Evolutionary conservation across 2,329 filamentous ascomycete genomes (phyloP), one percentile per base, ranked within the genome.

Genomic region (Lachnellula hyalina): DNA sequence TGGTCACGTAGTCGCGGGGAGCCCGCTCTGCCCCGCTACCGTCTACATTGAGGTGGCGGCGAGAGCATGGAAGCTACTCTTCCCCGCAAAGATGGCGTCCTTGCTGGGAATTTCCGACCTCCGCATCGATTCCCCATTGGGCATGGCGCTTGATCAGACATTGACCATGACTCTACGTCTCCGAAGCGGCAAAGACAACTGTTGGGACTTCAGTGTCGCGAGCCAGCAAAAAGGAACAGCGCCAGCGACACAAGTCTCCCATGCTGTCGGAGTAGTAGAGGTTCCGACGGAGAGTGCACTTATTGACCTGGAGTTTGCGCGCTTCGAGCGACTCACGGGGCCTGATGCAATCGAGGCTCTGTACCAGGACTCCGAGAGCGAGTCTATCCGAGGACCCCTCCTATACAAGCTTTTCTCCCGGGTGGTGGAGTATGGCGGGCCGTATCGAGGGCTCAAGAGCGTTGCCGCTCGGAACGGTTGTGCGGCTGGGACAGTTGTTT

Each of bases 41-140:
- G 8, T 53, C 6, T 53, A 53, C 35, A 25, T 38, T n/a, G 44
- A 53, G 14, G n/a, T 53, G 3, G 51, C 19, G 12, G 41, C 41
- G n/a, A 17, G 41, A 11, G n/a, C n/a, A 12, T 17, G n/a, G n/a
- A 23, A 44, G 41, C n/a, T 25, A 25, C n/a, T 44, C 9, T 44
- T 44, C 19, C n/a, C n/a, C 41, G n/a, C n/a, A 17, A 25, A 14
- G 7, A 19, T 23, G 41, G 19, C n/a, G 19, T 23, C n/a, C 19
- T 17, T 44, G n/a, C 19, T 23, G 11, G n/a, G 41, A 44, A 12
- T 44, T 15, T 17, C n/a, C n/a, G 41, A 44, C 6, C 41, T 44
- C n/a, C 12, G n/a, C 19, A 44, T 44, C n/a, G 19, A 23, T 23
- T 17, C 41, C 12, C 41, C 41, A 11, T 44, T 44, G n/a, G 41